These are phyloP conservation scores for Claviceps citrina DNA, from an alignment of 2,329 filamentous ascomycete genomes.

Conservation along the genomic window DNA sequence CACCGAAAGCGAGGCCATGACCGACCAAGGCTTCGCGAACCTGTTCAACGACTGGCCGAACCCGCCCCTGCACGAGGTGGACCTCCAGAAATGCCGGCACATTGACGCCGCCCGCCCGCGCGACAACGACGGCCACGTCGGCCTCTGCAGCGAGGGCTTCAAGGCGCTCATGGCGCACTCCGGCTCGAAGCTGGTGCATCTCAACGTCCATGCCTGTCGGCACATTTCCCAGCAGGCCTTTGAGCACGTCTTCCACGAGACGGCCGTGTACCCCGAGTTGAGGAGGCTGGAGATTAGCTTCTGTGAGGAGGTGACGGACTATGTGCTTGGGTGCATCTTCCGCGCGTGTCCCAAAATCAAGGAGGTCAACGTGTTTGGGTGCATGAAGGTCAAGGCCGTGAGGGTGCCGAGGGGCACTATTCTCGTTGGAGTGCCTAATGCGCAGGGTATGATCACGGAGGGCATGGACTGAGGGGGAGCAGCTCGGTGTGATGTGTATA, in stretches of 20 bases:
- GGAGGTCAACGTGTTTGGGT: conserved; percentile 48
- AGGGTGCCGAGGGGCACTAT: conserved; percentile 39
- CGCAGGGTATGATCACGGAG: conserved; percentile 44
- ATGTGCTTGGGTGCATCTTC: conserved; percentile 48
- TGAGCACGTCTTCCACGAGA: conserved; percentile 51
- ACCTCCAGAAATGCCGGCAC: conserved; percentile 64
- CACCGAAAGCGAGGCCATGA: conserved; percentile 59
- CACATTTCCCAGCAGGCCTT: conserved; percentile 63
- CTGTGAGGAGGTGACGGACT: conserved; percentile 50
- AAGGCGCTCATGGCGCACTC: conserved; percentile 74
- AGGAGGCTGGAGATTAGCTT: conserved; percentile 65
- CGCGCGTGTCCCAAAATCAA: conserved; percentile 44
- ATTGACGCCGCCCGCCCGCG: conserved; percentile 56
- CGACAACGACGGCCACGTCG: conserved; percentile 49
- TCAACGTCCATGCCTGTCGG: conserved; percentile 74
- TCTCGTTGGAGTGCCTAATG: conserved; percentile 43
- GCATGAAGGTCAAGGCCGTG: conserved; percentile 44
- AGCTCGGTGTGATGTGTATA: not conserved
- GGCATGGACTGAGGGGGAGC: conserved; percentile 15
- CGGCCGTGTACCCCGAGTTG: conserved; percentile 50
- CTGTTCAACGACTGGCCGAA: conserved; percentile 70
- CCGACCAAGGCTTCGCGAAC: conserved; percentile 54
- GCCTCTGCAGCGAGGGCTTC: conserved; percentile 63
- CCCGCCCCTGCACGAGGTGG: conserved; percentile 50
- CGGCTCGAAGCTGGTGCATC: conserved; percentile 42